These are phyloP conservation scores for Apiotrichum gamsii DNA, from an alignment of 1,284 basidiomycete genomes.

Conservation along the genomic window DNA sequence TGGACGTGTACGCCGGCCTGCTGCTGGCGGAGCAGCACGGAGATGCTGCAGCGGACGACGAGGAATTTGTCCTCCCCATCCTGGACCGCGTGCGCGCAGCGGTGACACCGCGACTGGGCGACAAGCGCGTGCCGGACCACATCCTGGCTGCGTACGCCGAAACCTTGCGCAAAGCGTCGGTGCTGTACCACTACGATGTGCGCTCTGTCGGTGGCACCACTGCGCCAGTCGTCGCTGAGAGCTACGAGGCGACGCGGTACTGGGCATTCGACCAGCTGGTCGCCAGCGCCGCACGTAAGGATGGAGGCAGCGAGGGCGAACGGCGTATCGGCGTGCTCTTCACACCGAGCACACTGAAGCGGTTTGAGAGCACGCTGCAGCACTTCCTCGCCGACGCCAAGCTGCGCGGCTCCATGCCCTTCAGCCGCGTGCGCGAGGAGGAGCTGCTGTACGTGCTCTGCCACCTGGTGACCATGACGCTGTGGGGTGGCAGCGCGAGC, in stretches of 20 bases:
- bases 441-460: constrained; percentile 78
- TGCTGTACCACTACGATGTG: constrained; percentile 53
- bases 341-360: constrained; percentile 55
- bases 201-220: constrained; percentile 24
- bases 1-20: constrained; percentile 73
- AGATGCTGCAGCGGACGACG: constrained; percentile 67
- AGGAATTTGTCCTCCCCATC: constrained; percentile 79
- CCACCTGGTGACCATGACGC: constrained; percentile 61
- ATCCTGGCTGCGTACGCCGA: constrained; percentile 65
- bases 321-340: constrained; percentile 7
- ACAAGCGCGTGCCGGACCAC: constrained; percentile 62
- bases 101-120: constrained; percentile 69
- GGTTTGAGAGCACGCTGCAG: constrained; percentile 63
- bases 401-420: constrained; percentile 73
- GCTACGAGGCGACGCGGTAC: constrained; percentile 79
- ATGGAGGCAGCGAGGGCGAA: background rate
- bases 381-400: constrained; percentile 75
- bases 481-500: constrained; percentile 59
- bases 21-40: constrained; percentile 61
- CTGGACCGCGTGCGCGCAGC: constrained; percentile 70
- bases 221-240: constrained; percentile 49
- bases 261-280: constrained; percentile 92
- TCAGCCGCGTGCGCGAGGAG: constrained; percentile 74
- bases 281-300: background rate
- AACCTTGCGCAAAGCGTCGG: constrained; percentile 68